phyloP scores from a whole-genome alignment of 2,329 filamentous ascomycete genomes.

The Juglanconis oblonga region DNA sequence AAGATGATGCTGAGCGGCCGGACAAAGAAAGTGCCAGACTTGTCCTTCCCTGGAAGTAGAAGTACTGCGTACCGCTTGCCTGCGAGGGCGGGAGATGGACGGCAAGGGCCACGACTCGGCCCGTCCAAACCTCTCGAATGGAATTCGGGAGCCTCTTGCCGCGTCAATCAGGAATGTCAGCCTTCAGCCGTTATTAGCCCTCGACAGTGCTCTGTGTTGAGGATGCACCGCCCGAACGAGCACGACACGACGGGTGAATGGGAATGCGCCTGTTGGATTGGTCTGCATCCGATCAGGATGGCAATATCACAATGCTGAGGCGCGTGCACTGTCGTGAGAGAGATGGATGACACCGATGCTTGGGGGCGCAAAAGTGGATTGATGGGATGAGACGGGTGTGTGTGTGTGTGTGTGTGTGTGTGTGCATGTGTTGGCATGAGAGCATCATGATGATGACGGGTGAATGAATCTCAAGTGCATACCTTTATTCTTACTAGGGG shows the following conservation, averaged over 20 bases:
- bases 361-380: neutral
- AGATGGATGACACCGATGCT: neutral
- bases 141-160: neutral
- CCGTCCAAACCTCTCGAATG: slow-evolving; percentile 4
- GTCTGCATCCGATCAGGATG: neutral
- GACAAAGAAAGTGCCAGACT: too few relatives aligned
- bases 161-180: slow-evolving; percentile 4
- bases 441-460: neutral
- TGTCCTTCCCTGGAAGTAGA: too few relatives aligned
- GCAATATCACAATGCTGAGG: neutral
- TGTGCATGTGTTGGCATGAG: neutral
- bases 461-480: neutral
- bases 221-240: neutral
- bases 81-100: neutral
- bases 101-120: slow-evolving; percentile 2
- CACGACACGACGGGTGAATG: neutral
- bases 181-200: neutral
- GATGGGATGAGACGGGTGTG: neutral
- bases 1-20: too few relatives aligned
- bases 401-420: too few relatives aligned
- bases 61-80: too few relatives aligned
- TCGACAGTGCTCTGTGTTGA: too few relatives aligned
- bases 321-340: neutral
- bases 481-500: neutral
- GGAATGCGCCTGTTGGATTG: neutral